phyloP scores from a whole-genome alignment of 139 green algal species.

The Closterium sp. region DNA sequence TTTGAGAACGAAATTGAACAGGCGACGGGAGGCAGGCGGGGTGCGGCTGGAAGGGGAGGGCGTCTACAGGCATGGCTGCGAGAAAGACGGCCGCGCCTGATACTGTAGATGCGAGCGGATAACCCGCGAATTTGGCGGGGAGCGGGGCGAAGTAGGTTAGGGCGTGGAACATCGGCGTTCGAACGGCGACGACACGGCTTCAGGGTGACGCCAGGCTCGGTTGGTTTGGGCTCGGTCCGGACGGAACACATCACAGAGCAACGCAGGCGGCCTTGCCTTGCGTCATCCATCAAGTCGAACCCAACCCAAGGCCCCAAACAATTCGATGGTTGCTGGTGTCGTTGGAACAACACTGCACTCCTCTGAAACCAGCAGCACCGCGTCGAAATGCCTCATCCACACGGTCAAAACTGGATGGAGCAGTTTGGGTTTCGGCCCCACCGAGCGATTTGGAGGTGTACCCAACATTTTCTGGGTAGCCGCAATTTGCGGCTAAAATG shows the following conservation, averaged over 20 bases:
- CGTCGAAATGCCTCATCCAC: background rate
- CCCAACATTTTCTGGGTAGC: no score
- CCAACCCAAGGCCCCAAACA: background rate
- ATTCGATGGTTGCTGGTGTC: background rate
- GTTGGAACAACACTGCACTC: background rate
- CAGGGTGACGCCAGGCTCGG: background rate
- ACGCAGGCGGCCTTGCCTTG: background rate
- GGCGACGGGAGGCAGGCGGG: background rate
- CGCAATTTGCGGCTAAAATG: no score
- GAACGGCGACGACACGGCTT: background rate
- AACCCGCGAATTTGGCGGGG: background rate
- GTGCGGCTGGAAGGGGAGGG: background rate
- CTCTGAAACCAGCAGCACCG: background rate
- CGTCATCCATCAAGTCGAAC: background rate
- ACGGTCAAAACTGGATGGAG: no score
- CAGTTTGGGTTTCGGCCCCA: no score
- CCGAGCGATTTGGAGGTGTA: no score
- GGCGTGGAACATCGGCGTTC: no score
- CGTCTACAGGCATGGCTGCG: background rate
- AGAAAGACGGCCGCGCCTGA: background rate
- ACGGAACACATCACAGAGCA: background rate
- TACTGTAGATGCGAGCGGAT: background rate
- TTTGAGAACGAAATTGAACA: background rate
- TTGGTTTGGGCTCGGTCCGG: background rate
- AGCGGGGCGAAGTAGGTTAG: background rate